Evolutionary conservation across 176 grass and related monocot species (phyloP).

Genomic region (Tillandsia fasciculata): DNA sequence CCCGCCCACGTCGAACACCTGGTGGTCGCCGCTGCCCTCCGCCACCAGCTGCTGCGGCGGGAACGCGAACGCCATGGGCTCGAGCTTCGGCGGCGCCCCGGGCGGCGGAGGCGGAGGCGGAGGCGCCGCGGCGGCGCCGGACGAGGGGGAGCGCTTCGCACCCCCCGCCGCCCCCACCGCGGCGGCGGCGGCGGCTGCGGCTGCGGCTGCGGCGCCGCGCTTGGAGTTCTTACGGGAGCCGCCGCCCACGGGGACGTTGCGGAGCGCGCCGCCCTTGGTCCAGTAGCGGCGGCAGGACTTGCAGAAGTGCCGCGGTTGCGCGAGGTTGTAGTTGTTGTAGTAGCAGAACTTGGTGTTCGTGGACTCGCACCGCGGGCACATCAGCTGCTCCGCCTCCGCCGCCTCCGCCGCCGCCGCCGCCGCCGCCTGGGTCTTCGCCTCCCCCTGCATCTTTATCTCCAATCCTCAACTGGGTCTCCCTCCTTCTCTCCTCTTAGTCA

Average conservation of each 20-base stretch:
- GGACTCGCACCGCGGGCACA: conserved; percentile 74
- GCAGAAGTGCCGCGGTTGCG: conserved; percentile 69
- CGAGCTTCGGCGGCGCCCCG: not conserved
- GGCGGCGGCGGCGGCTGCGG: not conserved
- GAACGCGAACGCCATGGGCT: not conserved
- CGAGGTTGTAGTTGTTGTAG: conserved; percentile 95
- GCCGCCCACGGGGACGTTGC: conserved; percentile 62
- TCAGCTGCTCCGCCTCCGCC: conserved; percentile 33
- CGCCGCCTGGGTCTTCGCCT: conserved; percentile 10
- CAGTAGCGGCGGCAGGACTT: conserved; percentile 59
- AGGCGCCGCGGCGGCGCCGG: not conserved
- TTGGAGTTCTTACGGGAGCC: conserved; percentile 42
- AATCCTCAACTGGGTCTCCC: not conserved
- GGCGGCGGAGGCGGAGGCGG: not conserved
- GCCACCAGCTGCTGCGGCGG: not conserved
- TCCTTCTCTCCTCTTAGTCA: not conserved
- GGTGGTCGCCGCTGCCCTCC: conserved; percentile 21
- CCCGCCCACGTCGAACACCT: conserved; percentile 44
- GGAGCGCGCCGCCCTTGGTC: conserved; percentile 57
- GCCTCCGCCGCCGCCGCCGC: conserved; percentile 8
- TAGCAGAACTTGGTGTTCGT: conserved; percentile 95
- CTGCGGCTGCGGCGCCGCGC: not conserved
- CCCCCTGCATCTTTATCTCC: not conserved
- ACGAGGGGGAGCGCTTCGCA: not conserved
- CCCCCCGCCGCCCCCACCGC: not conserved